phyloP scores from a whole-genome alignment of 495 filamentous ascomycete genomes.

The Podospora appendiculata region DNA sequence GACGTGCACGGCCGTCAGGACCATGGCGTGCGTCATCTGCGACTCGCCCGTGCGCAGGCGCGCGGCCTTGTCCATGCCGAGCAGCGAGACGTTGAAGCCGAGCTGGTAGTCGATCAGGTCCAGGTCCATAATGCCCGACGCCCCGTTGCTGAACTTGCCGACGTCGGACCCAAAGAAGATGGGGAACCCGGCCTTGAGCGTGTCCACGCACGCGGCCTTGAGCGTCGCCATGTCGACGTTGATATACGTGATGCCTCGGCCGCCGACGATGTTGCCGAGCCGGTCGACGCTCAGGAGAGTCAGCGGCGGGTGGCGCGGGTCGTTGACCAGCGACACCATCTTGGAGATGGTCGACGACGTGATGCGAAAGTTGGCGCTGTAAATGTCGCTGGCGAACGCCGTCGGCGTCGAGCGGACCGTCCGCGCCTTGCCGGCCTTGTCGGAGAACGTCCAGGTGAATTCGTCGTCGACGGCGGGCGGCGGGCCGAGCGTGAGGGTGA shows the following conservation, averaged over 20 bases:
- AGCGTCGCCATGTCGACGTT: conserved; percentile 70
- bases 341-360: conserved; percentile 45
- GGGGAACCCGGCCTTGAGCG: conserved; percentile 67
- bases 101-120: conserved; percentile 65
- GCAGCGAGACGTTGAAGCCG: conserved; percentile 64
- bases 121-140: conserved; percentile 68
- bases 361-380: conserved; percentile 35
- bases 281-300: conserved; percentile 65
- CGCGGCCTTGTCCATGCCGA: conserved; percentile 63
- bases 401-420: conserved; percentile 54
- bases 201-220: conserved; percentile 64
- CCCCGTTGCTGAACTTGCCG: conserved; percentile 63
- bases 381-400: conserved; percentile 56
- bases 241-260: conserved; percentile 64
- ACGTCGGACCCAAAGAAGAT: conserved; percentile 88
- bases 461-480: conserved; percentile 57
- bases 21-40: conserved; percentile 87
- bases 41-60: conserved; percentile 63
- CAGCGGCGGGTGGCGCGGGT: conserved; percentile 67
- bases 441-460: conserved; percentile 72
- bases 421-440: conserved; percentile 55
- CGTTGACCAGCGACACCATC: conserved; percentile 75
- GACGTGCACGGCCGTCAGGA: conserved; percentile 75
- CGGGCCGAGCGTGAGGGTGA: conserved; percentile 71
- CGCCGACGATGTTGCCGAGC: conserved; percentile 71